These are phyloP conservation scores for Calonectria multiphialidica DNA, from an alignment of 2,329 filamentous ascomycete genomes.

Conservation along the genomic window DNA sequence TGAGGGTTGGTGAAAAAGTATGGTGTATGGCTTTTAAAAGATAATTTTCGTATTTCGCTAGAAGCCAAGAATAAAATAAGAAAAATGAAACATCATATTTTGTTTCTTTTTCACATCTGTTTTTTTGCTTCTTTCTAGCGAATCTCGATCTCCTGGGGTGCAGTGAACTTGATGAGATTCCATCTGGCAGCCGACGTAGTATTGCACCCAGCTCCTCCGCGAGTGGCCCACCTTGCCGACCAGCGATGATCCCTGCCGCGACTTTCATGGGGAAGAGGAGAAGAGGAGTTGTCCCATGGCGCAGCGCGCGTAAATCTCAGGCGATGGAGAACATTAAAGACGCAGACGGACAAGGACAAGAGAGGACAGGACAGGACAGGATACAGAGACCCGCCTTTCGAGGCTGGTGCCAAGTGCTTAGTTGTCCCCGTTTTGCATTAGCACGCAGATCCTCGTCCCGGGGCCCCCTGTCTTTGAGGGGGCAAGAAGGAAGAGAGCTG, in stretches of 20 bases:
- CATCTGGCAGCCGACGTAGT: constrained; percentile 11
- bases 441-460: not conserved
- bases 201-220: not conserved
- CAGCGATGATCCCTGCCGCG: not conserved
- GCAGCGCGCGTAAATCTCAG: not conserved
- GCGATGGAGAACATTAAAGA: not conserved
- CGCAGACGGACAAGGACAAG: no score
- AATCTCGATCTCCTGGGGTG: constrained; percentile 15
- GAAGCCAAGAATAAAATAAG: not conserved
- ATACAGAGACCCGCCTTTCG: not conserved
- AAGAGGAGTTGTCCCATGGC: not conserved
- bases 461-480: not conserved
- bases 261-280: not conserved
- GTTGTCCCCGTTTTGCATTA: not conserved
- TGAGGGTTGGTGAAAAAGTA: not conserved
- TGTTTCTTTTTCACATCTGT: not conserved
- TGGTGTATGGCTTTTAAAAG: not conserved
- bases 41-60: not conserved
- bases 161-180: constrained; percentile 10
- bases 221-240: not conserved
- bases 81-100: not conserved
- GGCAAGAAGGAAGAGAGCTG: no score
- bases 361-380: no score
- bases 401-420: not conserved
- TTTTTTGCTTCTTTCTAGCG: not conserved